Conservation (phyloP, 2,329 filamentous ascomycete species). For the Epichloe gansuensis region DNA sequence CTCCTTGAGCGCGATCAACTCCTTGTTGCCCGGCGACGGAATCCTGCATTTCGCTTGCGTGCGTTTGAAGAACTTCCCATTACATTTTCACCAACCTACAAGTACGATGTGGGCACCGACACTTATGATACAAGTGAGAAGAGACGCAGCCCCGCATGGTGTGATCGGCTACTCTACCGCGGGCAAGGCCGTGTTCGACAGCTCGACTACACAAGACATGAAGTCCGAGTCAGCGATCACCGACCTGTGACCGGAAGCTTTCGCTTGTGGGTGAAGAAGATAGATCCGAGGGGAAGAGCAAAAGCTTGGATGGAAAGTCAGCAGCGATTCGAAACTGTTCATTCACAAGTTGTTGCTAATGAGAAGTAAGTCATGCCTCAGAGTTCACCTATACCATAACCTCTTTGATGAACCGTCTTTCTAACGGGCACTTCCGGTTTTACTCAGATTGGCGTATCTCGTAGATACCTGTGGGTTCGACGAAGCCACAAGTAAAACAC, state of each 20-base stretch:
- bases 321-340: constrained; percentile 60
- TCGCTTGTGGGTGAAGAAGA: constrained; percentile 70
- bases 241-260: constrained; percentile 81
- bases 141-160: constrained; percentile 89
- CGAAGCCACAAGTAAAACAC: constrained; percentile 32
- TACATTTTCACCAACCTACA: constrained; percentile 90
- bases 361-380: constrained; percentile 52
- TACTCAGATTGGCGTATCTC: constrained; percentile 35
- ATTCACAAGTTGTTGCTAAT: constrained; percentile 52
- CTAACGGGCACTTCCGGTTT: not conserved
- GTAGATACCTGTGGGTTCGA: constrained; percentile 42
- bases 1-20: constrained; percentile 89
- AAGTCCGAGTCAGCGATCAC: constrained; percentile 84
- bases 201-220: constrained; percentile 76
- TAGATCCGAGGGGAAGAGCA: constrained; percentile 54
- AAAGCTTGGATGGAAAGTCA: constrained; percentile 60
- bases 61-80: constrained; percentile 87
- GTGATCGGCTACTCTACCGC: constrained; percentile 81
- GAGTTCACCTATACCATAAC: not conserved
- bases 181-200: constrained; percentile 74
- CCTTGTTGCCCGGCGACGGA: constrained; percentile 75
- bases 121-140: constrained; percentile 93
- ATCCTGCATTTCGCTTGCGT: constrained; percentile 76
- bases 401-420: not conserved
- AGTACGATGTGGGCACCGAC: constrained; percentile 93